Evolutionary conservation across 495 filamentous ascomycete species (phyloP), one percentile per base, ranked within the genome.

Genomic region (Penicillium turbatum): DNA sequence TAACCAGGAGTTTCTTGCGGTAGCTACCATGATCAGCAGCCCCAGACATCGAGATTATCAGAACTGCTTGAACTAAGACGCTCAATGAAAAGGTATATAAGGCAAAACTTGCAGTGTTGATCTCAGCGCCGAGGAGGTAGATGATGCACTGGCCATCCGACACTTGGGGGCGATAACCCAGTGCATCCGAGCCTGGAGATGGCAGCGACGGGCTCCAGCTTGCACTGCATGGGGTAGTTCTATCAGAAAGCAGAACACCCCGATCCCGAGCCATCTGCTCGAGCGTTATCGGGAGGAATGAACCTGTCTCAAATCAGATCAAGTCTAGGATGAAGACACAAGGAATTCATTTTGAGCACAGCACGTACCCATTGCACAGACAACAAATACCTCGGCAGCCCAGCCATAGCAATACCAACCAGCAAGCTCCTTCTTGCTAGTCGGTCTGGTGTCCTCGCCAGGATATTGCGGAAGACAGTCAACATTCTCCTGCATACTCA

Each of bases 371-470:
- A 87, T 79, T 10, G 83, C 84, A 67, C 93, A 98, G 35, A 98
- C 88, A 11, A 95, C 89, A 64, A 96, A 98, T 37, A 96, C 91
- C 70, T 98, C 93, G n/a, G 92, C 90, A 16, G 93, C 93, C 80
- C 92, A 98, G 40, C 86, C 89, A 77, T 98, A 97, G 56, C 87
- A 87, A 70, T 96, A 97, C 89, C 92, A 98, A 49, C 93, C 93
- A 10, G 81, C 80, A 30, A 97, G 81, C 76, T 98, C 93, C 66
- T 88, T 91, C 55, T 72, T 76, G 65, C 89, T 96, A 8, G 93
- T 98, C 32, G 84, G 78, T 13, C 93, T 83, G 29, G 86, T 89
- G 69, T 98, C 93, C 70, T 97, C 90, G 32, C 86, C 90, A 8
- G 78, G 77, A 66, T 92, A 97, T 36, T 72, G 70, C 26, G 79